phyloP scores from a whole-genome alignment of 768 basidiomycete species.

The Tubosaeta brunneosetosa region DNA sequence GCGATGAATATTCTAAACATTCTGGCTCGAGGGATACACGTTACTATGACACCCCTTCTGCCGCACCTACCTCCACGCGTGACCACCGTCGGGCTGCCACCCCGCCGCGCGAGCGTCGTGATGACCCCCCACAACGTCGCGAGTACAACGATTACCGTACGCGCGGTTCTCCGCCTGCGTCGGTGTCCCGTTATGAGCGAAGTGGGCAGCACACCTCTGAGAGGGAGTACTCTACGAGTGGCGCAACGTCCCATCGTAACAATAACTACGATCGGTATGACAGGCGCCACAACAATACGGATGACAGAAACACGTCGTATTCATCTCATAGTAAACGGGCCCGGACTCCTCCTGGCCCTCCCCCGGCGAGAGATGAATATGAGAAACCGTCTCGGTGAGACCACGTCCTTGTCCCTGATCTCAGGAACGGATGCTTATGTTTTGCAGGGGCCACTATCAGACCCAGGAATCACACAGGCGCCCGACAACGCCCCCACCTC shows the following conservation, averaged over 20 bases:
- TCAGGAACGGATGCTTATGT: background rate
- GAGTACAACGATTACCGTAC: slow-evolving; percentile 69
- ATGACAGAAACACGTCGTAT: slow-evolving; percentile 38
- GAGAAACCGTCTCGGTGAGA: slow-evolving; percentile 59
- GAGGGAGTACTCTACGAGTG: slow-evolving; percentile 45
- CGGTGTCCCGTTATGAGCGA: slow-evolving; percentile 54
- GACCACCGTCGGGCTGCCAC: slow-evolving; percentile 60
- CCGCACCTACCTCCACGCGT: slow-evolving; percentile 38
- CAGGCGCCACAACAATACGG: slow-evolving; percentile 41
- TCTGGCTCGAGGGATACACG: slow-evolving; percentile 46
- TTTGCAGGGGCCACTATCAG: slow-evolving; percentile 13
- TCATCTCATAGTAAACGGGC: slow-evolving; percentile 47
- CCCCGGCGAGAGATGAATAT: slow-evolving; percentile 57
- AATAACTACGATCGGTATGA: slow-evolving; percentile 61
- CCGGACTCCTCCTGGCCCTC: slow-evolving; percentile 51
- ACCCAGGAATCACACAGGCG: slow-evolving; percentile 41
- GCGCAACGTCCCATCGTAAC: slow-evolving; percentile 37
- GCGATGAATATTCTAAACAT: slow-evolving; percentile 55
- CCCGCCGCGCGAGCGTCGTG: slow-evolving; percentile 63
- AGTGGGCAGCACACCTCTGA: slow-evolving; percentile 32
- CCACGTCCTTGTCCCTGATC: background rate
- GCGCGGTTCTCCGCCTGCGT: slow-evolving; percentile 45
- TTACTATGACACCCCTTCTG: slow-evolving; percentile 48
- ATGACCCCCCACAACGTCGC: slow-evolving; percentile 51
- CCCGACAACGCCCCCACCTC: slow-evolving; percentile 49